Conservation (phyloP, 805 yeast genomes). For the Sugiyamaella valdiviana region DNA sequence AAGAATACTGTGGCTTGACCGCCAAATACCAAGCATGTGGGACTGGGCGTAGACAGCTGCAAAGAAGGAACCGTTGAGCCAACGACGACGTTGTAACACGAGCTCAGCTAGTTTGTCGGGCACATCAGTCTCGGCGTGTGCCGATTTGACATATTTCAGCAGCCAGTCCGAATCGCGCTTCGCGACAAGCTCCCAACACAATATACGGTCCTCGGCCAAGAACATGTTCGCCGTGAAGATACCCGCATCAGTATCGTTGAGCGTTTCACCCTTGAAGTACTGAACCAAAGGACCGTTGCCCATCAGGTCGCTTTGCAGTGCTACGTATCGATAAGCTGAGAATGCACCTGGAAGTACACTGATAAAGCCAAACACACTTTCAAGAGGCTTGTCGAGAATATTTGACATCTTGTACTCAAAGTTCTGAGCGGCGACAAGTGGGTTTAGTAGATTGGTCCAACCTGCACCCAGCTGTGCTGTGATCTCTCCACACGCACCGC, state of each 20-base stretch:
- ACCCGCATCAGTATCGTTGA: slow-evolving; percentile 64
- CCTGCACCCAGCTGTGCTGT: slow-evolving; percentile 71
- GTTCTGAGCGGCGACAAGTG: slow-evolving; percentile 92
- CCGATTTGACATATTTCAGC: slow-evolving; percentile 76
- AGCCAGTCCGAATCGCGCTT: slow-evolving; percentile 69
- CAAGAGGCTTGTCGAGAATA: slow-evolving; percentile 92
- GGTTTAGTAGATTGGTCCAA: slow-evolving; percentile 57
- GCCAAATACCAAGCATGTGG: slow-evolving; percentile 72
- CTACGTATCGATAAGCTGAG: slow-evolving; percentile 84
- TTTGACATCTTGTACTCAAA: slow-evolving; percentile 96
- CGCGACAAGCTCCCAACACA: slow-evolving; percentile 94
- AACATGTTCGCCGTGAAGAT: slow-evolving; percentile 95
- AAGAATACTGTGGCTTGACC: slow-evolving; percentile 57
- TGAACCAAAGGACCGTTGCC: slow-evolving; percentile 84
- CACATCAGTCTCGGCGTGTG: slow-evolving; percentile 92
- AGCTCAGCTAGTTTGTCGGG: slow-evolving; percentile 84
- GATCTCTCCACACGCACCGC: slow-evolving; percentile 98
- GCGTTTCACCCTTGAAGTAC: slow-evolving; percentile 86
- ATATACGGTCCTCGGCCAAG: slow-evolving; percentile 90
- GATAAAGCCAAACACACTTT: slow-evolving; percentile 88
- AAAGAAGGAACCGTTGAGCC: slow-evolving; percentile 95
- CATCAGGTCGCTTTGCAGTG: slow-evolving; percentile 56
- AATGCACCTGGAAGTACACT: slow-evolving; percentile 96
- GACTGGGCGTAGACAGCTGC: slow-evolving; percentile 84
- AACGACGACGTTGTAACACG: slow-evolving; percentile 86